A percentile compares a stretch with the other conserved stretches of the same genome.
These are phyloP conservation scores for Mortierella antarctica DNA, from an alignment of 192 early-diverging fungal species.

Conservation along the genomic window DNA sequence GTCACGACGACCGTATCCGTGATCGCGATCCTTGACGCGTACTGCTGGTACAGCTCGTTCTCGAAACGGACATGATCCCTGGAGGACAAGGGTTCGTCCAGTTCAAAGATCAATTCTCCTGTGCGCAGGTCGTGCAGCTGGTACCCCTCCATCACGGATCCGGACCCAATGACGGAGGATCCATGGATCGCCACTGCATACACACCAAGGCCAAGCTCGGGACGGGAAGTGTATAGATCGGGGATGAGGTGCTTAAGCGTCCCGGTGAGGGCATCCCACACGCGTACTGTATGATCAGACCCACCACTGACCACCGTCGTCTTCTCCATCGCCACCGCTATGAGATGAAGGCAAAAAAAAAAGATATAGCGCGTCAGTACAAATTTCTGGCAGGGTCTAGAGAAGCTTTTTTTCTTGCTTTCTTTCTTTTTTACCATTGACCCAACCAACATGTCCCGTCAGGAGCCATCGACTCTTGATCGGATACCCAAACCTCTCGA, in stretches of 20 bases:
- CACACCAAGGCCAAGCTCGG: constrained; percentile 21
- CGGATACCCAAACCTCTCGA: constrained; percentile 24
- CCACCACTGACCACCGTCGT: constrained; percentile 41
- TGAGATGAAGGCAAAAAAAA: neutral
- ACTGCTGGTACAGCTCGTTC: constrained; percentile 17
- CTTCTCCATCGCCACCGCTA: constrained; percentile 42
- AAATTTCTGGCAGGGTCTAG: neutral
- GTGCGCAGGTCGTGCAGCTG: constrained; percentile 19
- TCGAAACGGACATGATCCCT: constrained; percentile 34
- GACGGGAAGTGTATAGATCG: constrained; percentile 17
- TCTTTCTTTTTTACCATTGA: constrained; percentile 38
- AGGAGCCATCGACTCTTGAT: constrained; percentile 2
- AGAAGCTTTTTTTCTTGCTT: neutral
- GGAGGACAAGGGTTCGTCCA: constrained; percentile 38
- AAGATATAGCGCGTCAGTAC: neutral
- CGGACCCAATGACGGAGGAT: constrained; percentile 12
- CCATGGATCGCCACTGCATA: constrained; percentile 27
- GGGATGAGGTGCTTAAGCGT: constrained; percentile 5
- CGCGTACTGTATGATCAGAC: constrained; percentile 32
- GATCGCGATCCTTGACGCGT: constrained; percentile 20
- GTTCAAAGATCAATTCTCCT: constrained; percentile 13
- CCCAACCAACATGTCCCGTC: constrained; percentile 43
- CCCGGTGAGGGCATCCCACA: constrained; percentile 43
- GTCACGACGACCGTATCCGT: constrained; percentile 36
- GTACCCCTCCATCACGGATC: constrained; percentile 38